Base-by-base conservation (phyloP, 2,329 filamentous ascomycete species). In the Colletotrichum sp. region DNA sequence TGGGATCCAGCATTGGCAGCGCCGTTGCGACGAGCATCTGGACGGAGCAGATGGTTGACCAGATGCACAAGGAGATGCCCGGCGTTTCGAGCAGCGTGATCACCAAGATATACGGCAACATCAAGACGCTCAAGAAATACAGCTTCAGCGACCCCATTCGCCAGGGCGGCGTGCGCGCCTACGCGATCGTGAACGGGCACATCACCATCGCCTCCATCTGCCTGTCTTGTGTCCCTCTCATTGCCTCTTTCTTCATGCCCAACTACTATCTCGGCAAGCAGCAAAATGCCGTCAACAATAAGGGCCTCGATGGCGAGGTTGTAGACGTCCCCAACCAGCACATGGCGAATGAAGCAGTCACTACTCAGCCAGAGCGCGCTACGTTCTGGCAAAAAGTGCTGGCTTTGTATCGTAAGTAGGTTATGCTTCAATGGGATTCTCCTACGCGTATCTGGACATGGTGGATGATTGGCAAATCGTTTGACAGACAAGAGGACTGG, bases 221-320 rank as follows among this genome's bases (percentile, higher is more conserved):
- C 9, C 75, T 87, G 18, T 78, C 83, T 30, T 71, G 64, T 15
- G 69, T 87, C 1, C 81, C 85, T 2, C 58, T 85, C 0, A 62
- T 86, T 38, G 84, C 83, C 6, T 78, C 84, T 2, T 78, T 87
- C 24, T 85, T 84, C 77, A 86, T 86, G 84, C 84, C 85, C 61
- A 81, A 87, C 79, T 87, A 75, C 77, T 84, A 83, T 68, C 79
- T 83, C 3, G 83, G 83, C 75, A 81, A 82, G 77, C 80, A 82
- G 72, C 82, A 83, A 76, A 83, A 83, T 21, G 82, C 82, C 9
- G 81, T 80, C 21, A 83, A 76, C 8, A 83, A 82, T 76, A 83
- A 73, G 32, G 82, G 82, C 62, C 80, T 83, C 3, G 82, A 83
- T 70, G 82, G 82, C 7, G 79, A 82, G 68, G 10, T 64, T 5